Conservation (phyloP, 73 alveolate species). For the Paramecium tetraurelia region DNA sequence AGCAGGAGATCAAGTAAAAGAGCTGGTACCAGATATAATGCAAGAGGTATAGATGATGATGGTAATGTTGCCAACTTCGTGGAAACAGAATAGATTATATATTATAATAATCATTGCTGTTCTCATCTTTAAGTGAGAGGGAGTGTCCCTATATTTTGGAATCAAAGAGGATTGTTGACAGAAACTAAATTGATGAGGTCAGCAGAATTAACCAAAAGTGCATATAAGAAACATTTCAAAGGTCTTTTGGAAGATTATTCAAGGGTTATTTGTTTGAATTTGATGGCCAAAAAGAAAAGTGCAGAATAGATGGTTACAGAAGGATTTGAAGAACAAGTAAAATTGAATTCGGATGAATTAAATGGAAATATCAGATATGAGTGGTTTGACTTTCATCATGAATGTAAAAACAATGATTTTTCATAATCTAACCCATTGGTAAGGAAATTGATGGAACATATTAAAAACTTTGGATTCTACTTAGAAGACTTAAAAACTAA, state of each 20-base stretch:
- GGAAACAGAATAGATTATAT: constrained; percentile 93
- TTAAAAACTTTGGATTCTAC: not conserved
- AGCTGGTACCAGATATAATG: constrained; percentile 96
- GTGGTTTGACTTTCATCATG: constrained; percentile 97
- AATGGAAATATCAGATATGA: constrained; percentile 66
- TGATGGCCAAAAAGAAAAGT: constrained; percentile 86
- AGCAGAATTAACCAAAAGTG: constrained; percentile 62
- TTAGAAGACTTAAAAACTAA: constrained; percentile 20
- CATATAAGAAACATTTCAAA: constrained; percentile 74
- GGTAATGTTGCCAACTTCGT: constrained; percentile 96
- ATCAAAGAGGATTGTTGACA: constrained; percentile 80
- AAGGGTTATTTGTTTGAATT: constrained; percentile 78
- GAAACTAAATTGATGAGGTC: constrained; percentile 73
- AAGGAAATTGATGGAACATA: not conserved
- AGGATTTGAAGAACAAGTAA: constrained; percentile 36
- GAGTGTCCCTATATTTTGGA: constrained; percentile 88
- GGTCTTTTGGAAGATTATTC: constrained; percentile 75
- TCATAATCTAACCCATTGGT: constrained; percentile 9
- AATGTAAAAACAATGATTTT: constrained; percentile 81
- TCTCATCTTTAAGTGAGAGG: constrained; percentile 85
- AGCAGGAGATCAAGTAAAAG: constrained; percentile 86
- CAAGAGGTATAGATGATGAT: constrained; percentile 97
- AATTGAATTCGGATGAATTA: not conserved
- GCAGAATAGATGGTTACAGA: constrained; percentile 85
- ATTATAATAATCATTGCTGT: constrained; percentile 20